Percentiles rank a stretch among this genome's conserved stretches.
phyloP scores from a whole-genome alignment of 441 rosid species.

The Pelargonium citronellum region DNA sequence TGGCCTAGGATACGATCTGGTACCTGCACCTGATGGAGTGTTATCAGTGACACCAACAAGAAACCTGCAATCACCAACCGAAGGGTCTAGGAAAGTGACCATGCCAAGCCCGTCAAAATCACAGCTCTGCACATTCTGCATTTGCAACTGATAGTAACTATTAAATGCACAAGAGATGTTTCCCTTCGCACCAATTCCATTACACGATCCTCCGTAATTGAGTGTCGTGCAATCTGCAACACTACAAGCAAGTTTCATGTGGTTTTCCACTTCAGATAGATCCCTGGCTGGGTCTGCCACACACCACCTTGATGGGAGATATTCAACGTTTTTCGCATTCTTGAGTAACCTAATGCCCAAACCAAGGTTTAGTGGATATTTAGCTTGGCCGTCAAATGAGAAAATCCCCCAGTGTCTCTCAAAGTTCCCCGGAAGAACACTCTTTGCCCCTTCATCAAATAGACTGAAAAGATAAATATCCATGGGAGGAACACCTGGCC shows the following conservation, averaged over 20 bases:
- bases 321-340: constrained; percentile 63
- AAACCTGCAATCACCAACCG: constrained; percentile 78
- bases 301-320: constrained; percentile 91
- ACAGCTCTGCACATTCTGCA: constrained; percentile 70
- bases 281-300: constrained; percentile 70
- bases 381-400: constrained; percentile 95
- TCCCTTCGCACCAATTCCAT: constrained; percentile 69
- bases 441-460: constrained; percentile 89
- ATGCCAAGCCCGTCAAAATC: constrained; percentile 82
- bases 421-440: constrained; percentile 70
- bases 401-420: constrained; percentile 98
- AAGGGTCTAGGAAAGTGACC: constrained; percentile 78
- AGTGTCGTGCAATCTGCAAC: constrained; percentile 91
- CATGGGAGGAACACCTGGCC: constrained; percentile 66
- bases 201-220: constrained; percentile 79
- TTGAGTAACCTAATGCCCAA: constrained; percentile 57
- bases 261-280: constrained; percentile 59
- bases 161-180: constrained; percentile 88
- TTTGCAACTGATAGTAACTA: constrained; percentile 80
- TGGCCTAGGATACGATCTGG: constrained; percentile 26
- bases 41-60: constrained; percentile 75
- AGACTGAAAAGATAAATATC: constrained; percentile 83
- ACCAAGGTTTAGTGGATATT: constrained; percentile 70
- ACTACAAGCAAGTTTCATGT: constrained; percentile 65
- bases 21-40: constrained; percentile 26